Conservation (phyloP, 2,329 filamentous ascomycete species). For the Aspergillus terreus region DNA sequence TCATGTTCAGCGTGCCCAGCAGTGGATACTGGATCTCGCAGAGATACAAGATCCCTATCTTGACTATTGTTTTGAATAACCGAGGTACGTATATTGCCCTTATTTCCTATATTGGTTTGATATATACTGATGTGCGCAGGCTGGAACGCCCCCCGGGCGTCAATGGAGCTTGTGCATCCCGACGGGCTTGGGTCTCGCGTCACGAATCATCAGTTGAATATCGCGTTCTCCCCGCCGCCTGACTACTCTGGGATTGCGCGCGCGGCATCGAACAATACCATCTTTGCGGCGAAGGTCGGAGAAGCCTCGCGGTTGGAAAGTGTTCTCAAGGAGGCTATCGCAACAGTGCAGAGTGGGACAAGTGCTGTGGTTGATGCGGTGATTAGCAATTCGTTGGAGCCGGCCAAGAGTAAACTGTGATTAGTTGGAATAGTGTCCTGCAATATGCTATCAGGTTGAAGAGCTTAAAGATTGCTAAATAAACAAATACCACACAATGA, state of each 20-base stretch:
- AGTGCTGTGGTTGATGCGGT: slow-evolving; percentile 56
- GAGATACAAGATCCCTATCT: slow-evolving; percentile 59
- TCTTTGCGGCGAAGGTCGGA: slow-evolving; percentile 40
- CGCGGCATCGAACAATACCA: slow-evolving; percentile 60
- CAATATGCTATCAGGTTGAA: no score
- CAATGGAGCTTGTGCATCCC: slow-evolving; percentile 59
- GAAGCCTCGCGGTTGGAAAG: slow-evolving; percentile 52
- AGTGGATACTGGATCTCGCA: slow-evolving; percentile 65
- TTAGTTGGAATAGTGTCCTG: background rate
- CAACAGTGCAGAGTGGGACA: slow-evolving; percentile 50
- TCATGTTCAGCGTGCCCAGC: slow-evolving; percentile 60
- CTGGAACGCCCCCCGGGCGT: slow-evolving; percentile 54
- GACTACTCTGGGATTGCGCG: slow-evolving; percentile 64
- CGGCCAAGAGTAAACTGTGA: background rate
- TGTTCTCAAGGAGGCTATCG: slow-evolving; percentile 52
- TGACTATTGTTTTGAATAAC: slow-evolving; percentile 65
- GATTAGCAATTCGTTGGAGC: background rate
- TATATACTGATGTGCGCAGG: background rate
- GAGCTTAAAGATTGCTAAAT: no score
- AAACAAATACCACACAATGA: no score
- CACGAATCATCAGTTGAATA: slow-evolving; percentile 58
- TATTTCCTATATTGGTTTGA: background rate
- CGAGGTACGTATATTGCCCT: slow-evolving; percentile 49
- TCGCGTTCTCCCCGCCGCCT: slow-evolving; percentile 59
- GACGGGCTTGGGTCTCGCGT: slow-evolving; percentile 56